Evolutionary conservation across 2,329 filamentous ascomycete species (phyloP).

Genomic region (Neonectria punicea): DNA sequence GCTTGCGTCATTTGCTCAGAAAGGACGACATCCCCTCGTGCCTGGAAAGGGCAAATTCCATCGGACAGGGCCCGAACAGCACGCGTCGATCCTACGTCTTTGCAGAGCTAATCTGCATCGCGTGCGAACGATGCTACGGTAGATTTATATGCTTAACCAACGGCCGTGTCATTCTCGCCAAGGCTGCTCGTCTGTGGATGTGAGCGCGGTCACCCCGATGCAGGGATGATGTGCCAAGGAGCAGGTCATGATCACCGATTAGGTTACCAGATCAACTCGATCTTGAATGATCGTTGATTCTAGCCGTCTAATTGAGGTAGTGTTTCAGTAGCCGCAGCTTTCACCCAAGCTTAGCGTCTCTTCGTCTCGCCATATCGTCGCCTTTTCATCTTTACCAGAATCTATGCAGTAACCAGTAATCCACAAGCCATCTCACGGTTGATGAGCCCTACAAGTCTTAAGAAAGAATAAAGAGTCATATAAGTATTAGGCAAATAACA

Average conservation of each 20-base stretch:
- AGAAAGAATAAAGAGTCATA: no score
- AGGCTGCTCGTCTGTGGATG: not conserved
- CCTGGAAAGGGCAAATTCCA: slow-evolving; percentile 26
- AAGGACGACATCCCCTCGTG: slow-evolving; percentile 35
- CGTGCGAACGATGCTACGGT: slow-evolving; percentile 2
- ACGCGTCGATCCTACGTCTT: not conserved
- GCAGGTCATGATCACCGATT: not conserved
- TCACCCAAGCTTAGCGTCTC: not conserved
- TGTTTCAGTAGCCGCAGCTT: not conserved
- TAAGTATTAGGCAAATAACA: no score
- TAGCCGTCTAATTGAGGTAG: not conserved
- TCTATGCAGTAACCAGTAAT: not conserved
- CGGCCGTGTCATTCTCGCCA: not conserved
- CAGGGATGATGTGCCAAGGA: not conserved
- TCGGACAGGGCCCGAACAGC: slow-evolving; percentile 31
- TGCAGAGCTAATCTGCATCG: slow-evolving; percentile 1
- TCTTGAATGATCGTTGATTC: not conserved
- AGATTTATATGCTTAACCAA: not conserved
- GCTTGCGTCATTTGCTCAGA: slow-evolving; percentile 37
- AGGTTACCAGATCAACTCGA: not conserved
- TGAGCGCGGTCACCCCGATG: not conserved
- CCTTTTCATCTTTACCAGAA: not conserved
- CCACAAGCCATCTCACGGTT: not conserved
- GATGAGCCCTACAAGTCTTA: not conserved
- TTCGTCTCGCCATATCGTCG: not conserved